These are phyloP conservation scores for Casaregolazyma suthepensis DNA, from an alignment of 1,139 yeast genomes.

Conservation along the genomic window DNA sequence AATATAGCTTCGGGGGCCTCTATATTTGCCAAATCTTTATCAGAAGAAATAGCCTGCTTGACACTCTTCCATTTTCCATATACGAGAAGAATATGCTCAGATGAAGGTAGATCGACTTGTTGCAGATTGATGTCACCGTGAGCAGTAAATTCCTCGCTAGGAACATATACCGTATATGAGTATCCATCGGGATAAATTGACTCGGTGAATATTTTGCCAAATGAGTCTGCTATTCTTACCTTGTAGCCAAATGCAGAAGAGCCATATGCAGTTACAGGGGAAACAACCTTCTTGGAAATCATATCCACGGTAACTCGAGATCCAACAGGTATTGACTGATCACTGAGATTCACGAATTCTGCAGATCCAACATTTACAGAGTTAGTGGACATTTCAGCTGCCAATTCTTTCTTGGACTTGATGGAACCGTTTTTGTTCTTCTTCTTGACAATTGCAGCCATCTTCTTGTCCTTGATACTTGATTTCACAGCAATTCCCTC, in stretches of 20 bases:
- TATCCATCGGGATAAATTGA: slow-evolving; percentile 65
- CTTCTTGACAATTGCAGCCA: slow-evolving; percentile 21
- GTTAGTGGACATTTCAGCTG: slow-evolving; percentile 43
- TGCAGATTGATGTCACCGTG: slow-evolving; percentile 12
- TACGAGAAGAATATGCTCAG: slow-evolving; percentile 44
- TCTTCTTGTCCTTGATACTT: slow-evolving; percentile 34
- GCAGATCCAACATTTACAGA: slow-evolving; percentile 69
- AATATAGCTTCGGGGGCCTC: slow-evolving; percentile 59
- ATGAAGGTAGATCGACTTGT: slow-evolving; percentile 1
- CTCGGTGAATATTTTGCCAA: slow-evolving; percentile 66
- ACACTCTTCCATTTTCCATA: slow-evolving; percentile 61
- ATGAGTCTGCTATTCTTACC: slow-evolving; percentile 58
- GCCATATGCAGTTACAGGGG: slow-evolving; percentile 62
- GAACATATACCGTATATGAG: slow-evolving; percentile 56
- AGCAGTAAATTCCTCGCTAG: slow-evolving; percentile 48
- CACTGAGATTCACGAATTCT: slow-evolving; percentile 40
- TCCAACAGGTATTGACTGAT: slow-evolving; percentile 65
- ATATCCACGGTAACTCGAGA: slow-evolving; percentile 78
- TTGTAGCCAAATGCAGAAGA: slow-evolving; percentile 55
- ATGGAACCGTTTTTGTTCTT: slow-evolving; percentile 30
- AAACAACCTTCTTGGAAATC: slow-evolving; percentile 54
- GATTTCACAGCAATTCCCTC: slow-evolving; percentile 73
- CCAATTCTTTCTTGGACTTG: slow-evolving; percentile 27
- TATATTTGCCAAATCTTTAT: slow-evolving; percentile 34
- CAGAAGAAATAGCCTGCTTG: slow-evolving; percentile 46